Evolutionary conservation across 345 rosid genomes (phyloP).

Genomic region (Melaleuca alternifolia): DNA sequence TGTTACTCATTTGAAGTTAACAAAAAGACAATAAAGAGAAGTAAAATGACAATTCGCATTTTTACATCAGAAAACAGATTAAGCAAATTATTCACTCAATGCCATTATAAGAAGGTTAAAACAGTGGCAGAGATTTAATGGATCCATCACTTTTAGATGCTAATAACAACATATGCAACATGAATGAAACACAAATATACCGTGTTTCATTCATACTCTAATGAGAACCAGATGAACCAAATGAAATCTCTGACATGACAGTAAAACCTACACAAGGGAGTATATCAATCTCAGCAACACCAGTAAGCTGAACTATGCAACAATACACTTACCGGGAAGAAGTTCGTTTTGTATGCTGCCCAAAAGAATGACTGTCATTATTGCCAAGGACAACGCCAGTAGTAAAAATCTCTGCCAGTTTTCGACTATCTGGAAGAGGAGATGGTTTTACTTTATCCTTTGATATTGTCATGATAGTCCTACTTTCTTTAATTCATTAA

Average conservation of each 20-base stretch:
- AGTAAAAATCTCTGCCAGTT: slow-evolving; percentile 82
- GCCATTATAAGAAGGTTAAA: background rate
- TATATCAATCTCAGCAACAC: background rate
- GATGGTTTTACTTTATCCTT: slow-evolving; percentile 99
- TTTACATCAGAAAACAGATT: background rate
- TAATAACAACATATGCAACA: background rate
- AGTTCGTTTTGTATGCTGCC: slow-evolving; percentile 88
- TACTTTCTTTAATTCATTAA: too few relatives aligned
- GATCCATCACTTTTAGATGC: background rate
- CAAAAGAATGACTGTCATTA: slow-evolving; percentile 99
- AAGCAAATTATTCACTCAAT: background rate
- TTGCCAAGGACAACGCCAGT: slow-evolving; percentile 91
- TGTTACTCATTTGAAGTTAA: background rate
- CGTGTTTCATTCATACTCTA: background rate
- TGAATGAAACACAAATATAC: background rate
- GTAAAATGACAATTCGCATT: background rate
- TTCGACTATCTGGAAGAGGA: slow-evolving; percentile 99
- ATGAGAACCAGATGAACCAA: background rate
- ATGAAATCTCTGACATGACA: background rate
- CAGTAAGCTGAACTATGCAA: background rate
- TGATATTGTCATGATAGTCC: slow-evolving; percentile 77
- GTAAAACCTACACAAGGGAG: background rate
- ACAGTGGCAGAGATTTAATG: background rate
- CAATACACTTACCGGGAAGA: slow-evolving; percentile 67
- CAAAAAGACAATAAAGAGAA: background rate